Conservation (phyloP, 2,329 filamentous ascomycete genomes). For the Metarhizium brunneum region DNA sequence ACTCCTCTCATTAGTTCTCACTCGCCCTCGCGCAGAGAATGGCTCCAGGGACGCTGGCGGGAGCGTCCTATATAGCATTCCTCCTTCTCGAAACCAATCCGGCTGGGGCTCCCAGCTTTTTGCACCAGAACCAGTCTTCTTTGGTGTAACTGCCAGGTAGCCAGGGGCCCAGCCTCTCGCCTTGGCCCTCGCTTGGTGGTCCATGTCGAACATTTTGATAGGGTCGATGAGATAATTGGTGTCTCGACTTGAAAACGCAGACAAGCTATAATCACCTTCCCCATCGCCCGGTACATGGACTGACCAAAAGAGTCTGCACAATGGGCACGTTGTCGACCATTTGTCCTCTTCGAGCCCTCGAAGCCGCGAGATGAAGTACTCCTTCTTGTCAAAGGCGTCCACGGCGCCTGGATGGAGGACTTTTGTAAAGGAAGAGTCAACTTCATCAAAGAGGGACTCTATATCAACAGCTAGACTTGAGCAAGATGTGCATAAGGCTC, state of each 20-base stretch:
- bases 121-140: slow-evolving; percentile 18
- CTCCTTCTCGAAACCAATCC: slow-evolving; percentile 22
- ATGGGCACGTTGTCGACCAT: slow-evolving; percentile 23
- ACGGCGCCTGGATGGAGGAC: slow-evolving; percentile 18
- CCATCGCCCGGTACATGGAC: slow-evolving; percentile 22
- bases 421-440: slow-evolving; percentile 20
- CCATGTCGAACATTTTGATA: slow-evolving; percentile 20
- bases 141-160: slow-evolving; percentile 23
- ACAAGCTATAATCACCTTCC: slow-evolving; percentile 20
- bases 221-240: slow-evolving; percentile 25
- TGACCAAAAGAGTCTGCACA: slow-evolving; percentile 24
- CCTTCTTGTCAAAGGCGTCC: slow-evolving; percentile 22
- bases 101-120: slow-evolving; percentile 20
- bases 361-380: slow-evolving; percentile 18
- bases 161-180: slow-evolving; percentile 19
- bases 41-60: slow-evolving; percentile 17
- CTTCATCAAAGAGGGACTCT: slow-evolving; percentile 21
- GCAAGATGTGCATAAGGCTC: slow-evolving; percentile 21
- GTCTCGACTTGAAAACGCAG: slow-evolving; percentile 24
- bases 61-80: slow-evolving; percentile 24
- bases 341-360: slow-evolving; percentile 21
- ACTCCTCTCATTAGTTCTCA: slow-evolving; percentile 5
- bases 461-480: slow-evolving; percentile 24
- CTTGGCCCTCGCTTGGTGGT: slow-evolving; percentile 19
- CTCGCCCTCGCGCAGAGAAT: slow-evolving; percentile 7